These are phyloP conservation scores for Asterophora parasitica DNA, from an alignment of 768 basidiomycete genomes.

Conservation along the genomic window DNA sequence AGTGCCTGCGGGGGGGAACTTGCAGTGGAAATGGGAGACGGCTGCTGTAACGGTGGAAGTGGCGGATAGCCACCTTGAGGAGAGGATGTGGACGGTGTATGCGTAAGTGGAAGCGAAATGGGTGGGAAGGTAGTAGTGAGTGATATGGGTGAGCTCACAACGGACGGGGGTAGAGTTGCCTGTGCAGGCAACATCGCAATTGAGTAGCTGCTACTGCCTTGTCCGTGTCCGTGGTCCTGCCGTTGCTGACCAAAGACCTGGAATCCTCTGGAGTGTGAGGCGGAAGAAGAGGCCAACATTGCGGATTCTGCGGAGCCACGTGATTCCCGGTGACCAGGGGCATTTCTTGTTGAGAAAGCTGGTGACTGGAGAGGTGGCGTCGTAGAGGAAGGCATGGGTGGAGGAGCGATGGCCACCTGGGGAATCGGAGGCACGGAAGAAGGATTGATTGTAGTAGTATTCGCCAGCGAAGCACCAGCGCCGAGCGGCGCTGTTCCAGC, in stretches of 20 bases:
- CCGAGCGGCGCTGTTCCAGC: slow-evolving; percentile 11
- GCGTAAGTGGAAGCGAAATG: slow-evolving; percentile 19
- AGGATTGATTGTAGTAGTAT: slow-evolving; percentile 5
- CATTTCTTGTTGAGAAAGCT: not conserved
- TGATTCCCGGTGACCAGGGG: slow-evolving; percentile 12
- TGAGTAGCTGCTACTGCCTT: slow-evolving; percentile 12
- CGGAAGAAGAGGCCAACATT: slow-evolving; percentile 9
- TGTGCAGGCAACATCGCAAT: slow-evolving; percentile 16
- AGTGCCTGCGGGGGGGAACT: slow-evolving; percentile 7
- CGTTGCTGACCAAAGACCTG: slow-evolving; percentile 10
- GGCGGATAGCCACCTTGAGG: slow-evolving; percentile 2
- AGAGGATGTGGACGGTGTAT: slow-evolving; percentile 6
- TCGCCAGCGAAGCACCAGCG: slow-evolving; percentile 9
- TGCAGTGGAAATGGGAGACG: slow-evolving; percentile 2
- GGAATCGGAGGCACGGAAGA: slow-evolving; percentile 1
- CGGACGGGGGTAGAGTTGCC: slow-evolving; percentile 7
- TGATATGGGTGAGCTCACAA: slow-evolving; percentile 10
- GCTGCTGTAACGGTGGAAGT: not conserved
- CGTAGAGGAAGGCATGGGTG: not conserved
- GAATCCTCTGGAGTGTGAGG: slow-evolving; percentile 16
- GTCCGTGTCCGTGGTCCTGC: not conserved
- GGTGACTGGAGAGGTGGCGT: not conserved
- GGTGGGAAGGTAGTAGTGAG: slow-evolving; percentile 16
- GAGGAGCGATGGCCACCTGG: too few species aligned
- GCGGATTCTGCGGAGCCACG: slow-evolving; percentile 17